Evolutionary conservation across 129 eudicot genomes (phyloP), one percentile per base, ranked within the genome.

Genomic region (Artemisia tridentata): DNA sequence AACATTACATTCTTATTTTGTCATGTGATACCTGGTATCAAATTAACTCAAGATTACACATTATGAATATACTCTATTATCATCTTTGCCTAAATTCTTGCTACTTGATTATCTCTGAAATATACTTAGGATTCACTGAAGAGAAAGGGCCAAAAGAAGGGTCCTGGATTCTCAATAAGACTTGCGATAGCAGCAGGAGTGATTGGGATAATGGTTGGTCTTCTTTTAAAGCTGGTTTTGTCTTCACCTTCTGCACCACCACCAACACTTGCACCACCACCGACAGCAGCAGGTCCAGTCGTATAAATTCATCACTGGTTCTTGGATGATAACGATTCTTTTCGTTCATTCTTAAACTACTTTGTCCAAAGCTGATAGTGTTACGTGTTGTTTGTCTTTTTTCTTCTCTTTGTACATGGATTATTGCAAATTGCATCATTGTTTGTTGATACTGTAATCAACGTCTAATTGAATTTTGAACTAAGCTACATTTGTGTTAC

Each of bases 131-230:
- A 88, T 34, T 29, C 81, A 48, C 72, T 84, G 71, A 91, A 82
- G 87, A 85, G 78, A 72, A 70, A 74, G 75, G 80, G 48, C 67
- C 84, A 13, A 34, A 74, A 61, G 62, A 83, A 73, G 77, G 82
- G 70, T 29, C 10, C 78, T 17, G 93, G 91, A 46, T 84, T 88
- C 71, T 84, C 95, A 21, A 72, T 84, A 25, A 82, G 34, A 72
- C 85, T 91, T 12, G 88, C 95, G 55, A 74, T 88, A 67, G 58
- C 79, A 29, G 96, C 85, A 80, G 91, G 86, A 74, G 56, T 88
- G 34, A 86, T 86, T 49, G 93, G 98, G 19, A 82, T 86, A 38
- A 70, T 82, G 79, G 81, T 77, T 2, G 97, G 97, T 63, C 67
- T 91, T 74, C 56, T 88, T 17, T 59, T 88, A 67, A 91, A 85